A percentile compares a stretch with the other conserved stretches of the same genome.
phyloP scores from a whole-genome alignment of 352 stramenopile species.

The Phytopythium kandeliae region DNA sequence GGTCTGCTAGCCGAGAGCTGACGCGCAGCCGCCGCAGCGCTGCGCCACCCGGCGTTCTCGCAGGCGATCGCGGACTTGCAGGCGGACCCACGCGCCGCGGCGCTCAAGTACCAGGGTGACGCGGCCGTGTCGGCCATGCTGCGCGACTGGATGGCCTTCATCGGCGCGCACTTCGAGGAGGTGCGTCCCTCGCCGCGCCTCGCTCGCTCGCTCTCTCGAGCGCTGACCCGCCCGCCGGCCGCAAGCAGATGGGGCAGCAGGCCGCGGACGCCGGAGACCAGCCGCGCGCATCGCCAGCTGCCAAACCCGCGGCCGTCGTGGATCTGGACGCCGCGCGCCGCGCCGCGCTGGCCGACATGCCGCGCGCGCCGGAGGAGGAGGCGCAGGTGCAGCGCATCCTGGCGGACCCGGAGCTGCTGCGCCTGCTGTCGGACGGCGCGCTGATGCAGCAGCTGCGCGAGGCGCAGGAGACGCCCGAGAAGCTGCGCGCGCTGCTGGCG shows the following conservation, averaged over 20 bases:
- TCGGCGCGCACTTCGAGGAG: slow-evolving; percentile 73
- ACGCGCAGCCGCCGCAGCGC: slow-evolving; percentile 14
- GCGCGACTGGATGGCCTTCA: slow-evolving; percentile 64
- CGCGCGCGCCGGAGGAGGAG: slow-evolving; percentile 51
- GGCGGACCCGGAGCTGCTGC: slow-evolving; percentile 54
- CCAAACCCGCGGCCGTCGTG: slow-evolving; percentile 25
- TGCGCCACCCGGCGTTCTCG: slow-evolving; percentile 66
- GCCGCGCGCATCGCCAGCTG: neutral
- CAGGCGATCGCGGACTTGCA: slow-evolving; percentile 69
- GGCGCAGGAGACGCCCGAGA: slow-evolving; percentile 31
- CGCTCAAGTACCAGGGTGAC: slow-evolving; percentile 70
- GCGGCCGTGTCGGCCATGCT: slow-evolving; percentile 52
- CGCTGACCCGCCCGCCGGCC: too few relatives aligned
- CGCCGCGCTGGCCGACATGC: slow-evolving; percentile 52
- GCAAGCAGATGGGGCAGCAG: slow-evolving; percentile 33
- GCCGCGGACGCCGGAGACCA: slow-evolving; percentile 7
- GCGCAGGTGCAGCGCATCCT: slow-evolving; percentile 63
- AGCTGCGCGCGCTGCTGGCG: slow-evolving; percentile 30
- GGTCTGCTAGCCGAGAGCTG: neutral
- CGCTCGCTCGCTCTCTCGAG: too few relatives aligned
- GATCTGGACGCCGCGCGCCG: slow-evolving; percentile 50
- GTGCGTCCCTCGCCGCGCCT: too few relatives aligned
- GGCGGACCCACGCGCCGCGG: slow-evolving; percentile 40
- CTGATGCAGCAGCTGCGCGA: slow-evolving; percentile 52
- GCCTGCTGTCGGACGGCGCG: slow-evolving; percentile 42